phyloP scores from a whole-genome alignment of 257 asterid genomes.

The Solanum tacnaense region DNA sequence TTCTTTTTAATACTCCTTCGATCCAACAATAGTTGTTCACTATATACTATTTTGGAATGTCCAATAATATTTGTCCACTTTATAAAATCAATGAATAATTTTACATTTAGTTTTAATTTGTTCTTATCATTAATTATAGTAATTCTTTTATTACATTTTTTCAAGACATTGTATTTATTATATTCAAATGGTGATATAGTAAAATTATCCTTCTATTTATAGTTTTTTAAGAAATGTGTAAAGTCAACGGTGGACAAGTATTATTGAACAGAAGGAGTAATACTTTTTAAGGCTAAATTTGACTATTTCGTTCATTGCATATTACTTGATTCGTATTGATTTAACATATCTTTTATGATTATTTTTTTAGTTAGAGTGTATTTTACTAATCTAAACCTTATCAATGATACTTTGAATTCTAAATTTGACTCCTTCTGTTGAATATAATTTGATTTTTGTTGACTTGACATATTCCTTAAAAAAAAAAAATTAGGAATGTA shows the following conservation, averaged over 20 bases:
- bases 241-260: accelerated
- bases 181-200: neutral
- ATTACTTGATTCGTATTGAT: neutral
- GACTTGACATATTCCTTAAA: neutral
- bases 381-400: too few relatives aligned
- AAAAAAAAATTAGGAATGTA: neutral
- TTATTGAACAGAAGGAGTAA: too few relatives aligned
- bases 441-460: too few relatives aligned
- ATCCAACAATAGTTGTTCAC: accelerated
- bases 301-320: accelerated
- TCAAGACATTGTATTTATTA: neutral
- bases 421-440: neutral
- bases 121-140: too few relatives aligned
- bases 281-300: neutral
- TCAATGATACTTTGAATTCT: neutral
- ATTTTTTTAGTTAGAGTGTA: neutral
- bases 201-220: too few relatives aligned
- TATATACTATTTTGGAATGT: too few relatives aligned
- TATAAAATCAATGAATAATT: too few relatives aligned
- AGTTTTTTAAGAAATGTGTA: too few relatives aligned
- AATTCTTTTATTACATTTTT: too few relatives aligned
- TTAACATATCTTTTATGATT: neutral
- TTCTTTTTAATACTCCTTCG: too few relatives aligned
- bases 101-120: too few relatives aligned
- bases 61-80: too few relatives aligned